A percentile compares a stretch with the other conserved stretches of the same genome.
These are phyloP conservation scores for Scheffersomyces insectosa DNA, from an alignment of 1,139 yeast species.

Conservation along the genomic window DNA sequence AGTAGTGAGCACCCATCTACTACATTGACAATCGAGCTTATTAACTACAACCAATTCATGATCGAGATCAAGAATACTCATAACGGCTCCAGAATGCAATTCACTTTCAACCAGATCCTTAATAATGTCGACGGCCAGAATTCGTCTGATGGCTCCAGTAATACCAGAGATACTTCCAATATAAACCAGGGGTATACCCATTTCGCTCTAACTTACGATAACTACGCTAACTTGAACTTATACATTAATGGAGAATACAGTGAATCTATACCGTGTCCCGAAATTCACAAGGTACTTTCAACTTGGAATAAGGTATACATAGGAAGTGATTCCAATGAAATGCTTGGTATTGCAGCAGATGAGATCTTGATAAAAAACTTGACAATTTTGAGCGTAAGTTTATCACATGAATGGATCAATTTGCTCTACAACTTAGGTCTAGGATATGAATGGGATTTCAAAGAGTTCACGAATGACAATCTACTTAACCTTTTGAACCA, in stretches of 20 bases:
- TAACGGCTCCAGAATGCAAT: conserved; percentile 29
- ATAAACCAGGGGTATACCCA: conserved; percentile 32
- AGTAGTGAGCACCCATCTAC: conserved; percentile 17
- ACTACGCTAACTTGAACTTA: conserved; percentile 36
- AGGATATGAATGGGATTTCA: conserved; percentile 41
- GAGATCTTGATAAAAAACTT: conserved; percentile 38
- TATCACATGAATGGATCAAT: conserved; percentile 41
- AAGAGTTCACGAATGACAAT: conserved; percentile 34
- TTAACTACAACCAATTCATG: conserved; percentile 33
- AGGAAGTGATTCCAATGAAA: conserved; percentile 24
- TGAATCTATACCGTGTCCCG: conserved; percentile 48
- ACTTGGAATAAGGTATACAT: conserved; percentile 43
- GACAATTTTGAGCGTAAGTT: conserved; percentile 26
- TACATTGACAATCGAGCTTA: conserved; percentile 28
- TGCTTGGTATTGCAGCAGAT: conserved; percentile 1
- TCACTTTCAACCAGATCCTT: conserved; percentile 35
- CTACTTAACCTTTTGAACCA: conserved; percentile 32
- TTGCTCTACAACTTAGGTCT: conserved; percentile 39
- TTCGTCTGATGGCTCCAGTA: background rate
- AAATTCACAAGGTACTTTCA: conserved; percentile 25
- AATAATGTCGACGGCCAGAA: conserved; percentile 1
- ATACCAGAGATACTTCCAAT: conserved; percentile 1
- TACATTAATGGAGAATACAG: conserved; percentile 45
- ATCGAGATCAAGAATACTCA: conserved; percentile 28
- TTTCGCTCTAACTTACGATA: conserved; percentile 40